These are phyloP conservation scores for Striga hermonthica DNA, from an alignment of 305 asterid species.

Conservation along the genomic window DNA sequence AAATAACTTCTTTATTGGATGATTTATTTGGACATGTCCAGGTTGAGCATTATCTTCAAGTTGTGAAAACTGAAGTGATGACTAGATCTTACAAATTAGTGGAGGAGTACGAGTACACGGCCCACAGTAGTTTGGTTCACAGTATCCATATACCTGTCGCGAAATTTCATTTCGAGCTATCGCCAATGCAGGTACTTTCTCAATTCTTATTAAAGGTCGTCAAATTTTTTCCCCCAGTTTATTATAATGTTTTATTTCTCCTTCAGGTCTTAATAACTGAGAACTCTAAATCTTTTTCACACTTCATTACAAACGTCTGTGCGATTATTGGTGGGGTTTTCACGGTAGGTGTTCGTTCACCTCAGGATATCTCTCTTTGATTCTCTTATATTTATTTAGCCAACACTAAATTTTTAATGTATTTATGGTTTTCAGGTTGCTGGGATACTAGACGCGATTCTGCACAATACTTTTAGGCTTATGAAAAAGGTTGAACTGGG, in stretches of 20 bases:
- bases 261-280: conserved; percentile 78
- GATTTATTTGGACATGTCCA: conserved; percentile 40
- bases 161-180: conserved; percentile 82
- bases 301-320: conserved; percentile 83
- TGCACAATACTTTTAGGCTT: conserved; percentile 67
- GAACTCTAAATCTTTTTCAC: conserved; percentile 76
- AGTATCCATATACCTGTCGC: conserved; percentile 74
- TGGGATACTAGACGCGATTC: conserved; percentile 77
- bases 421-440: conserved; percentile 69
- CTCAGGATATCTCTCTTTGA: conserved; percentile 6
- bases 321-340: conserved; percentile 98
- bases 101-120: conserved; percentile 93
- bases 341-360: conserved; percentile 66
- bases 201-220: conserved; percentile 2
- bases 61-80: conserved; percentile 93
- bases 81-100: conserved; percentile 72
- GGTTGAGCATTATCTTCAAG: conserved; percentile 97
- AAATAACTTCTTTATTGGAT: neutral
- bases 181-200: conserved; percentile 85
- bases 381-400: neutral
- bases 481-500: conserved; percentile 86
- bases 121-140: conserved; percentile 90
- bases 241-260: conserved; percentile 1
- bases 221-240: neutral
- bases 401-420: neutral